Evolutionary conservation across 2,329 filamentous ascomycete species (phyloP), one percentile per base, ranked within the genome.

Genomic region (Lecanicillium sp.): DNA sequence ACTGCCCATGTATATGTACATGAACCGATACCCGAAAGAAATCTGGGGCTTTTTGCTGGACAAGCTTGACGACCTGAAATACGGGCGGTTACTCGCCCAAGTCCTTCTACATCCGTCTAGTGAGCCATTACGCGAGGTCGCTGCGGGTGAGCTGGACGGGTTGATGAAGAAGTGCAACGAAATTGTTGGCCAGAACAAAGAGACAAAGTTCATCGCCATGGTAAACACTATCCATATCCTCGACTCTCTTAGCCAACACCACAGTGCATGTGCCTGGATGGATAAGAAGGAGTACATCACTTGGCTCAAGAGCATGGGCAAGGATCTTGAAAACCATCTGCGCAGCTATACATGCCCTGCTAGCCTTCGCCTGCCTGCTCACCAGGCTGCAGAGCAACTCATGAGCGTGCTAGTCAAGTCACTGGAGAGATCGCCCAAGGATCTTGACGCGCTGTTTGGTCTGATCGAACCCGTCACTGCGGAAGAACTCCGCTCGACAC

Each of bases 1-100:
- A 32, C 77, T 81, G 42, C 90, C 92, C 1, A 73, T 98, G 15
- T 88, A 94, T 58, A 86, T 87, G 54, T 98, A 94, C 56, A 73
- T 99, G 45, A 95, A 95, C 58, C 78, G 88, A 43, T 98, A 96
- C 54, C 81, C 92, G 0, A 83, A 84, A 46, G 89, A 98, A 52
- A 78, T 89, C 5, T 94, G 88, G 82, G 63, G 71, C 1, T 83
- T 88, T 52, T 81, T 96, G 46, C 69, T 83, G n/a, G 73, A 75
- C 17, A 85, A 82, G 51, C 68, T 96, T 39, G 83, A 86, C 43
- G 85, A 96, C 35, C 75, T 89, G 51, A 84, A 80, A 43, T 94
- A 94, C 52, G 92, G 94, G 3, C 80, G 92, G 13, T 86, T 98
- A 59, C 79, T 98, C 46, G 85, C 87, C 0, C 92, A 98, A 56